Base-by-base conservation (phyloP, 2,329 filamentous ascomycete genomes). In the Alternaria brassicicola region DNA sequence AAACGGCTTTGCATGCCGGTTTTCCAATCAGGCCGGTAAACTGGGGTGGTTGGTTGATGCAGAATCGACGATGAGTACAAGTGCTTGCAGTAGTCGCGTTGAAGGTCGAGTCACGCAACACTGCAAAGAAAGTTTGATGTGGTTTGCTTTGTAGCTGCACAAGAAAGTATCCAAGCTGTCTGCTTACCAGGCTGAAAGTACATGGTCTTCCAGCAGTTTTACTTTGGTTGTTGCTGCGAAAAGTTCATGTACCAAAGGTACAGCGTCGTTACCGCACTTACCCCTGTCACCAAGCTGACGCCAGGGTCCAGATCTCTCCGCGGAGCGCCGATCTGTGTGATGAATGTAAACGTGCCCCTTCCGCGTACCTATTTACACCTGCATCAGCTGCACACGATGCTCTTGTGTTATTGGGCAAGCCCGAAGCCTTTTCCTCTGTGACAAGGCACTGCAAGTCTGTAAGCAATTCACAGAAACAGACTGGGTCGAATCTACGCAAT, bases 301-400 rank as follows among this genome's bases (percentile, higher is more conserved):
- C 31, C 43, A 47, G 43, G 43, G 43, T 47, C 43, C 31, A 23
- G 43, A 47, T 47, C 28, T 8, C 30, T 47, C 43, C 28, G 43
- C 43, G 30, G 43, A 47, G 43, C 13, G 43, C 43, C 43, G 30
- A 47, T 47, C 43, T 35, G 30, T 33, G 43, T 28, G 43, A 47
- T 47, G 19, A 23, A 47, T 47, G 43, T 47, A 47, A 47, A 35
- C 28, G 28, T n/a, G 21, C 30, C 13, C 21, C 19, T 19, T 28
- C 25, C 30, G n/a, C 41, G 38, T 33, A 43, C 19, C 26, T 52
- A 17, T 42, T 28, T 49, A 23, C 25, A 19, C 25, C 6, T 41
- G 48, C 48, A 38, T 51, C 49, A 43, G 28, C 36, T 52, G 49
- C 38, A 23, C 28, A 38, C 19, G 21, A 52, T 43, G 36, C 28